Evolutionary conservation across 2,329 filamentous ascomycete genomes (phyloP).

Genomic region (Verticillium isaacii): DNA sequence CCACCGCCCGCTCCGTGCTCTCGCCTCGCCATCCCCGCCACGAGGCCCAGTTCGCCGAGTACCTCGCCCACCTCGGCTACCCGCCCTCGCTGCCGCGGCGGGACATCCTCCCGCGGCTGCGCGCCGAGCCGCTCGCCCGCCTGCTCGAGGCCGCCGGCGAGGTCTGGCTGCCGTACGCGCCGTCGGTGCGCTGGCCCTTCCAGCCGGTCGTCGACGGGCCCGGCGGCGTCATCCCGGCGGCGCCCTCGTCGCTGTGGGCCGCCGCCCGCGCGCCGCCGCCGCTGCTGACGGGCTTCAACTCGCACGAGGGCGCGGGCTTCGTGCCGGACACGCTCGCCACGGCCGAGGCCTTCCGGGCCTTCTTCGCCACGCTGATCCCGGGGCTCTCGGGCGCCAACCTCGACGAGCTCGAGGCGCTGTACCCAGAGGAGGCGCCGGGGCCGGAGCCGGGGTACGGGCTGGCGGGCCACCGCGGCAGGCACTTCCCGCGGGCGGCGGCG

Average conservation of each 20-base stretch:
- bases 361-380: conserved; percentile 60
- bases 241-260: conserved; percentile 54
- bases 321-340: conserved; percentile 43
- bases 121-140: conserved; percentile 30
- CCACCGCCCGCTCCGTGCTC: conserved; percentile 51
- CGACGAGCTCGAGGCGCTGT: conserved; percentile 50
- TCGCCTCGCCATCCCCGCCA: conserved; percentile 51
- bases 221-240: conserved; percentile 47
- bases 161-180: conserved; percentile 39
- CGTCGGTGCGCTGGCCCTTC: conserved; percentile 55
- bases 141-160: conserved; percentile 35
- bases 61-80: conserved; percentile 47
- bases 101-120: conserved; percentile 46
- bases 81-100: conserved; percentile 33
- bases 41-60: conserved; percentile 49
- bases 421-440: conserved; percentile 41
- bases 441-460: conserved; percentile 19
- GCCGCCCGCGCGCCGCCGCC: conserved; percentile 43
- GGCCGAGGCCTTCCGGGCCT: conserved; percentile 46
- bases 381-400: conserved; percentile 48
- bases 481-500: conserved; percentile 54
- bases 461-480: conserved; percentile 34
- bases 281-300: conserved; percentile 65
- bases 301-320: conserved; percentile 64
- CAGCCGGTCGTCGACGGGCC: conserved; percentile 62